phyloP scores from a whole-genome alignment of 208 protist genomes.

The Trypanosoma theileri region DNA sequence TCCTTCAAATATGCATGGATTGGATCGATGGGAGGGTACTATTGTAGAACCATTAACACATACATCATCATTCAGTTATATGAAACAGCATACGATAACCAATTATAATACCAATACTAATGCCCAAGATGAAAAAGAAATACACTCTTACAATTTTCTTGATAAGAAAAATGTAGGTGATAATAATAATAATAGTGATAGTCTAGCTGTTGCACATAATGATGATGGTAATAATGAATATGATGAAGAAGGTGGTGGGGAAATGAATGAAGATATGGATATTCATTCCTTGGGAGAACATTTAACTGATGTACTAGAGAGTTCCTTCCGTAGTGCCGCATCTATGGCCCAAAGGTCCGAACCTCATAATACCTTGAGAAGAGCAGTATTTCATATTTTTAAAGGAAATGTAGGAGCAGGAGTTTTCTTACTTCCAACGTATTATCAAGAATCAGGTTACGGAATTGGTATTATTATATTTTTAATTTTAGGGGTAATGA shows the following conservation, averaged over 20 bases:
- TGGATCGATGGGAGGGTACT: too few relatives aligned
- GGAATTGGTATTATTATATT: slow-evolving; percentile 43
- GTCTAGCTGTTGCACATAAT: not conserved
- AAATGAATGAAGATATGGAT: slow-evolving; percentile 20
- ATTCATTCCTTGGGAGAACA: slow-evolving; percentile 38
- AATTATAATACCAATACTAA: too few relatives aligned
- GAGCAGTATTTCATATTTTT: slow-evolving; percentile 83
- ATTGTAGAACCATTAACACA: too few relatives aligned
- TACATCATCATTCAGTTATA: too few relatives aligned
- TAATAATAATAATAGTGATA: not conserved
- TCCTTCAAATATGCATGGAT: too few relatives aligned
- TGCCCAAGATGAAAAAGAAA: too few relatives aligned
- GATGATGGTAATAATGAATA: not conserved
- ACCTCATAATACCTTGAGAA: slow-evolving; percentile 38
- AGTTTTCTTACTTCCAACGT: slow-evolving; percentile 77
- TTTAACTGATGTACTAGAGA: slow-evolving; percentile 43
- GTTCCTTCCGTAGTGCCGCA: slow-evolving; percentile 32
- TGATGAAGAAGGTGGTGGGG: not conserved
- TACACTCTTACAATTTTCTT: too few relatives aligned
- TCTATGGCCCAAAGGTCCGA: not conserved
- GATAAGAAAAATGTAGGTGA: not conserved
- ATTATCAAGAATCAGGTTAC: slow-evolving; percentile 79
- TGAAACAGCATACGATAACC: too few relatives aligned
- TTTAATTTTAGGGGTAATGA: slow-evolving; percentile 53
- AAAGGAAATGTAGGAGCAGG: slow-evolving; percentile 86